Evolutionary conservation across 2,329 filamentous ascomycete genomes (phyloP), one percentile per base, ranked within the genome.

Genomic region (Magnaporthiopsis rhizophila): DNA sequence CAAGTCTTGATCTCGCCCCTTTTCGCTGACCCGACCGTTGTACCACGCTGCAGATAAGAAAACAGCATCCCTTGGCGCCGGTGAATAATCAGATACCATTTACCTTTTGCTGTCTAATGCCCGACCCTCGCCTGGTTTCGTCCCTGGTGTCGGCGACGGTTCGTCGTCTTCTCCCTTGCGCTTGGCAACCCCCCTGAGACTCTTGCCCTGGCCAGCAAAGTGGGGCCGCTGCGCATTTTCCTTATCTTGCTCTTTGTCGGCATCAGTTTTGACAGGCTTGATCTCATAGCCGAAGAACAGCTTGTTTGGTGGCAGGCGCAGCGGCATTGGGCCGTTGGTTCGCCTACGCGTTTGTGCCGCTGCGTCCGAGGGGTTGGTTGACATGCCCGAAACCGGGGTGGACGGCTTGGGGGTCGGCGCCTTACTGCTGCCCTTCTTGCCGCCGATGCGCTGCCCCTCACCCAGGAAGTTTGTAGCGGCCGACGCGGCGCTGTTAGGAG

Each of bases 261-360:
- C 89, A 65, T 89, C 86, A 11, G 90, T 91, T 79, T 92, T 93
- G 58, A 96, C 82, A 0, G 94, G 94, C 75, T 90, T 96, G 73
- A 97, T 84, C 72, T 96, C 89, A 72, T 98, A 99, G 3, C 95
- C 95, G 68, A 99, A 96, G 81, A 99, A 99, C 5, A 99, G 82
- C 77, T 97, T 96, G 71, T 95, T 95, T 0, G 90, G 89, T 0
- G 91, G 85, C 62, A 99, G 75, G 34, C 95, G 85, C 9, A 99
- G 82, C 3, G 94, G 92, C 73, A 95, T 90, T 0, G 94, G 92
- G 0, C 92, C 93, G 68, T 94, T 92, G 18, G 83, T 87, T 66
- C 84, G 76, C 66, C 75, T 76, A 65, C n/a, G 76, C 50, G 77
- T 76, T 5, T 70, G 72, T 61, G 66, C 72, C 67, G 28, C 32